Conservation (phyloP, 768 basidiomycete genomes). For the Boletellus ananas region DNA sequence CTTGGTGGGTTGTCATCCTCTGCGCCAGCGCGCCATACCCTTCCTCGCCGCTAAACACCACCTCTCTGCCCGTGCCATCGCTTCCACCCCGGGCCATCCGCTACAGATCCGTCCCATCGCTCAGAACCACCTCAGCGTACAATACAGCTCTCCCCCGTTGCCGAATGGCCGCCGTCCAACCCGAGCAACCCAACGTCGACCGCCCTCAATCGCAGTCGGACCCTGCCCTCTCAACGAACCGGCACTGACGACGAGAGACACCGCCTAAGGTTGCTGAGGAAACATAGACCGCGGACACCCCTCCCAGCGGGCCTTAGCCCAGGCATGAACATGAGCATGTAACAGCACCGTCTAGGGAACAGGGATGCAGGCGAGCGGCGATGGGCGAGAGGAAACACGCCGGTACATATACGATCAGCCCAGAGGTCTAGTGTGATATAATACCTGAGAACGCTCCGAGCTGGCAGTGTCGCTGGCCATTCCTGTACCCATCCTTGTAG, state of each 20-base stretch:
- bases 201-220: slow-evolving; percentile 53
- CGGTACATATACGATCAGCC: too few relatives aligned
- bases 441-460: too few relatives aligned
- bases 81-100: slow-evolving; percentile 3
- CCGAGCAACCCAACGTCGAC: slow-evolving; percentile 28
- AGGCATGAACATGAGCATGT: slow-evolving; percentile 24
- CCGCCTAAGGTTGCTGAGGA: slow-evolving; percentile 43
- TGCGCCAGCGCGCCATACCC: slow-evolving; percentile 29
- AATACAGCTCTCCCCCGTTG: slow-evolving; percentile 45
- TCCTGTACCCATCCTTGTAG: too few relatives aligned
- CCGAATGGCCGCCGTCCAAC: slow-evolving; percentile 39
- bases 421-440: too few relatives aligned
- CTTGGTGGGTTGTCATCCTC: slow-evolving; percentile 33
- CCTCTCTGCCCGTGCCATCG: not conserved
- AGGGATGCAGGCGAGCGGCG: slow-evolving; percentile 1
- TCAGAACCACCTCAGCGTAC: slow-evolving; percentile 26
- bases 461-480: too few relatives aligned
- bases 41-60: slow-evolving; percentile 27
- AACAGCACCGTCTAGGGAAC: not conserved
- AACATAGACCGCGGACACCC: slow-evolving; percentile 45
- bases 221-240: slow-evolving; percentile 44
- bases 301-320: slow-evolving; percentile 18
- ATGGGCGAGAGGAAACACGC: not conserved
- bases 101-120: slow-evolving; percentile 19
- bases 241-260: slow-evolving; percentile 35